Evolutionary conservation across 108 stramenopile species (phyloP).

Genomic region (Epipyxis sp.): DNA sequence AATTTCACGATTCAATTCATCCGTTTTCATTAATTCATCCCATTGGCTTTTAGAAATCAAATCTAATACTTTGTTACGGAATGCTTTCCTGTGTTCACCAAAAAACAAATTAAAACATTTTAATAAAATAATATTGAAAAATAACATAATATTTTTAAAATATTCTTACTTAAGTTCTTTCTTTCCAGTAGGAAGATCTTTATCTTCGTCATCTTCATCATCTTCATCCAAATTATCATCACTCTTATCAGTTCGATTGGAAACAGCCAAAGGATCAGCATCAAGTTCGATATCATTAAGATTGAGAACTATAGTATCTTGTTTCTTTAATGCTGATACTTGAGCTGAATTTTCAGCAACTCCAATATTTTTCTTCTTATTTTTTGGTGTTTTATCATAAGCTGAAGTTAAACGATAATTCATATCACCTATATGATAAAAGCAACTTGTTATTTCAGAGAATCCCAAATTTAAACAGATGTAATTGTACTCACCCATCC

Average conservation of each 20-base stretch:
- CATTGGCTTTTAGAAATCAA: background rate
- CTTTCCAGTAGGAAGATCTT: background rate
- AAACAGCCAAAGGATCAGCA: too few relatives aligned
- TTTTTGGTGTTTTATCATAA: background rate
- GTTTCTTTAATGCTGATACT: too few relatives aligned
- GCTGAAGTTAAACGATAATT: constrained; percentile 39
- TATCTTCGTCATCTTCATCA: background rate
- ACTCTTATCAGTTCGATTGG: background rate
- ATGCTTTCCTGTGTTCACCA: background rate
- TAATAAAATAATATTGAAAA: too few relatives aligned
- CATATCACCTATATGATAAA: too few relatives aligned
- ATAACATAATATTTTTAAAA: background rate
- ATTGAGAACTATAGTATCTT: too few relatives aligned
- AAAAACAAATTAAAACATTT: too few relatives aligned
- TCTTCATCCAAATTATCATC: constrained; percentile 10
- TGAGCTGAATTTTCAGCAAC: too few relatives aligned
- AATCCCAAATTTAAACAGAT: too few relatives aligned
- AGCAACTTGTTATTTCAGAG: too few relatives aligned
- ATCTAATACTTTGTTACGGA: background rate
- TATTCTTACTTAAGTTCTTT: background rate
- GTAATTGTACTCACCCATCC: constrained; percentile 49
- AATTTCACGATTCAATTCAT: constrained; percentile 32
- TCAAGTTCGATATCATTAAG: too few relatives aligned
- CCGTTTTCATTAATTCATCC: background rate
- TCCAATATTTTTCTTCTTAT: constrained; percentile 8